Base-by-base conservation (phyloP, 1,284 basidiomycete genomes). In the Tilletia caries region DNA sequence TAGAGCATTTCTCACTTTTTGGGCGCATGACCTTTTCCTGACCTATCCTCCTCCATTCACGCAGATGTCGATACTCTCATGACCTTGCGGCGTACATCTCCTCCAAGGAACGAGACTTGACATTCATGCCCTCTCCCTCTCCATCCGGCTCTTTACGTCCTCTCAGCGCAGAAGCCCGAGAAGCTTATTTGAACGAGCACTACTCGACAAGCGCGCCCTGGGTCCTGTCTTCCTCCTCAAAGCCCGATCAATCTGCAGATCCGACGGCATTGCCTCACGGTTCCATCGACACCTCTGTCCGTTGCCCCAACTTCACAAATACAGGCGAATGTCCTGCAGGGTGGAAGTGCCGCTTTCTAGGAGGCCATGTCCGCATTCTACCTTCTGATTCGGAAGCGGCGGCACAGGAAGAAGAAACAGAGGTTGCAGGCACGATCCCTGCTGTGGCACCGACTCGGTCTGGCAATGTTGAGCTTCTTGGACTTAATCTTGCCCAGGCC, bases 331-430 rank as follows among this genome's bases (percentile, higher is more conserved):
- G 95, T 84, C 89, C 89, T 66, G 89, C 89, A 73, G 95, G 93
- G 3, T 90, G 92, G 85, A 92, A 92, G 83, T 98, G 95, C 82
- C 89, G 95, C 1, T 96, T 92, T 84, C 87, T 96, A 2, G 90
- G 91, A 13, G 89, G 88, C 0, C 95, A 98, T 58, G 76, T 81
- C 23, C n/a, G 44, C 44, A n/a, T 54, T 15, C 25, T 54, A 3
- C 52, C 52, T 29, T 43, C 27, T 6, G 20, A 43, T 15, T 20
- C 6, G 2, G 37, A 33, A 23, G 65, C 18, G 66, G 34, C 23
- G n/a, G 23, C 33, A n/a, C n/a, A 33, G 15, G 67, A 29, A 29
- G 43, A 20, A 33, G 20, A 5, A 4, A 34, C 33, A 34, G 20
- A 43, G 65, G 37, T 43, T 44, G 34, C 43, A 41, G 64, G 37